phyloP scores from a whole-genome alignment of 1,284 basidiomycete genomes.

The Xerocomus minutiporus region DNA sequence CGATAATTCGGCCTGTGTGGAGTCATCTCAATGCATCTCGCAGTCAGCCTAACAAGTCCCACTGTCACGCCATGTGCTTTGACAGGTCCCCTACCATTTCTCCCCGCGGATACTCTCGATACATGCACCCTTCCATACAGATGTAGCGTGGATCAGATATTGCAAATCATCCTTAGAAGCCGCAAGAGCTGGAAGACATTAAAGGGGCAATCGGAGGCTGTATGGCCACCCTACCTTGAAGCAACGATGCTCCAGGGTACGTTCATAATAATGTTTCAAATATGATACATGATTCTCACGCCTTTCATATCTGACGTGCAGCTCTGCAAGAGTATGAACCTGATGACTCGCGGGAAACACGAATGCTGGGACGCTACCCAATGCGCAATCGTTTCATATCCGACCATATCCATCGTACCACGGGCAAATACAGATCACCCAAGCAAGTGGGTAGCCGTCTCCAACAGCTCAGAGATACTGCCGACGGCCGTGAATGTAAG shows the following conservation, averaged over 20 bases:
- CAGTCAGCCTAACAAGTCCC: slow-evolving; percentile 3
- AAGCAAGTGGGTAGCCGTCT: slow-evolving; percentile 72
- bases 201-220: slow-evolving; percentile 58
- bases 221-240: slow-evolving; percentile 74
- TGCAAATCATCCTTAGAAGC: slow-evolving; percentile 60
- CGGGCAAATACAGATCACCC: slow-evolving; percentile 59
- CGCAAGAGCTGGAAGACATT: slow-evolving; percentile 73
- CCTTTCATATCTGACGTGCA: slow-evolving; percentile 16
- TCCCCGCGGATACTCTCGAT: slow-evolving; percentile 8
- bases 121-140: slow-evolving; percentile 9
- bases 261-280: slow-evolving; percentile 11
- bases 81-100: background rate
- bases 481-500: slow-evolving; percentile 61
- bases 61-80: background rate
- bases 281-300: slow-evolving; percentile 18
- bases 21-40: slow-evolving; percentile 16
- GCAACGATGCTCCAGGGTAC: slow-evolving; percentile 68
- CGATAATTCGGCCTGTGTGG: slow-evolving; percentile 3
- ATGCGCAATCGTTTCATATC: slow-evolving; percentile 72
- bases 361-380: slow-evolving; percentile 65
- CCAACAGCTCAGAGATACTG: slow-evolving; percentile 66
- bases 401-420: slow-evolving; percentile 59
- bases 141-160: slow-evolving; percentile 41
- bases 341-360: slow-evolving; percentile 62
- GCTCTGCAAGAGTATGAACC: slow-evolving; percentile 61